Percentiles rank a stretch among this genome's conserved stretches.
Evolutionary conservation across 2,329 filamentous ascomycete species (phyloP).

Genomic region (Fusarium protoensiforme): DNA sequence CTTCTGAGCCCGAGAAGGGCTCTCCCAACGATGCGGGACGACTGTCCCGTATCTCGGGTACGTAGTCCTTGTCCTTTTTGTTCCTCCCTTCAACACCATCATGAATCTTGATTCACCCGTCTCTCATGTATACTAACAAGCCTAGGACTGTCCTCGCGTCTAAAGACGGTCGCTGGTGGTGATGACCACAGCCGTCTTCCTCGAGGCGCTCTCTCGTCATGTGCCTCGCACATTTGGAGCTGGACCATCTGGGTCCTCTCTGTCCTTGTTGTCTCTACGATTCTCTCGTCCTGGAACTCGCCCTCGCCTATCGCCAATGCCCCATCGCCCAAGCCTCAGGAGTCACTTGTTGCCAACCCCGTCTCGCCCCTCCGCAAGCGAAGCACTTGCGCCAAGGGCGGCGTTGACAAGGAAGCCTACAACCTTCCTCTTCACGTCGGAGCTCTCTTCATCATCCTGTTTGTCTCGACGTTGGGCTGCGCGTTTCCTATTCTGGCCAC

Average conservation of each 20-base stretch:
- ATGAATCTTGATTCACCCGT: conserved; percentile 1
- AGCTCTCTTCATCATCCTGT: conserved; percentile 63
- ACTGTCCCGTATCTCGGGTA: conserved; percentile 44
- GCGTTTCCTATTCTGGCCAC: conserved; percentile 66
- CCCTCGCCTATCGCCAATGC: conserved; percentile 7
- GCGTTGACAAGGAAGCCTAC: conserved; percentile 54
- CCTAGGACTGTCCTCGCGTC: conserved; percentile 47
- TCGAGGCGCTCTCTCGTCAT: conserved; percentile 44
- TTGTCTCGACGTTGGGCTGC: conserved; percentile 60
- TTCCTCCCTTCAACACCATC: not conserved
- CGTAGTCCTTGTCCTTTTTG: not conserved
- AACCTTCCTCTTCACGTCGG: conserved; percentile 68
- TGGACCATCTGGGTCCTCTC: conserved; percentile 57
- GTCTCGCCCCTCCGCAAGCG: conserved; percentile 39
- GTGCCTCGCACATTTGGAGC: conserved; percentile 49
- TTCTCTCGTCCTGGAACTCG: conserved; percentile 42
- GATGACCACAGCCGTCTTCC: conserved; percentile 52
- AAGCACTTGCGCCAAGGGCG: conserved; percentile 44
- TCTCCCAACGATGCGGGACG: conserved; percentile 43
- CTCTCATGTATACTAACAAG: not conserved
- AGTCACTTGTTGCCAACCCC: conserved; percentile 14
- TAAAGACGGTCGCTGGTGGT: conserved; percentile 51
- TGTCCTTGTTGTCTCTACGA: conserved; percentile 51
- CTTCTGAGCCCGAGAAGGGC: conserved; percentile 26
- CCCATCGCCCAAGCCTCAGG: conserved; percentile 10